Conservation (phyloP, 495 filamentous ascomycete species). For the Podospora pseudoanserina region DNA sequence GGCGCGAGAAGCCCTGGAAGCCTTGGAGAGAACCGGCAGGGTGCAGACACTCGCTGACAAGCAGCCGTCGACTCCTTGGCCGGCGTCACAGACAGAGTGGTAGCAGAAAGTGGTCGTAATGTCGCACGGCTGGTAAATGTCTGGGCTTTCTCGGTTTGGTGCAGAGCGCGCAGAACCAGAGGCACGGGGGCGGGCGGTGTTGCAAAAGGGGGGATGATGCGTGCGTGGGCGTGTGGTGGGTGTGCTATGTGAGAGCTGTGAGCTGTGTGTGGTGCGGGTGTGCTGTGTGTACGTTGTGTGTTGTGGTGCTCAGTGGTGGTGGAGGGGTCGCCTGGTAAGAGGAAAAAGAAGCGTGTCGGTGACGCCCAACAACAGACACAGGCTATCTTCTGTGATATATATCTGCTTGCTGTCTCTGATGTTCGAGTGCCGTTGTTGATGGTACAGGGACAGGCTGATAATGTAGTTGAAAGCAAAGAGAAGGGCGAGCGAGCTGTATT, state of each 20-base stretch:
- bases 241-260: neutral
- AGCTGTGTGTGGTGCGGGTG: neutral
- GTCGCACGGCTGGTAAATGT: conserved; percentile 29
- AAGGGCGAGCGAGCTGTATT: neutral
- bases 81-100: conserved; percentile 17
- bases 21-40: conserved; percentile 14
- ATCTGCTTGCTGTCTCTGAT: neutral
- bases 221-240: neutral
- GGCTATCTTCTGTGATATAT: neutral
- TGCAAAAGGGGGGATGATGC: conserved; percentile 1
- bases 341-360: neutral
- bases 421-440: neutral
- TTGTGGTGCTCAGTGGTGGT: neutral
- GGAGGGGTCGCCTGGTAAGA: neutral
- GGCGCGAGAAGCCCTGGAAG: conserved; percentile 7
- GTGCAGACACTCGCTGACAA: conserved; percentile 19
- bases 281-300: neutral
- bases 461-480: neutral
- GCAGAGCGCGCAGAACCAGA: conserved; percentile 19
- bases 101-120: conserved; percentile 17
- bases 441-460: neutral
- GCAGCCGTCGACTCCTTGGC: conserved; percentile 8
- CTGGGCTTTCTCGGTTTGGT: conserved; percentile 23
- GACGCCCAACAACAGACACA: neutral
- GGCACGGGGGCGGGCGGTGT: conserved; percentile 12